phyloP scores from a whole-genome alignment of 192 early-diverging fungal species.

The Dimargaris cristalligena region DNA sequence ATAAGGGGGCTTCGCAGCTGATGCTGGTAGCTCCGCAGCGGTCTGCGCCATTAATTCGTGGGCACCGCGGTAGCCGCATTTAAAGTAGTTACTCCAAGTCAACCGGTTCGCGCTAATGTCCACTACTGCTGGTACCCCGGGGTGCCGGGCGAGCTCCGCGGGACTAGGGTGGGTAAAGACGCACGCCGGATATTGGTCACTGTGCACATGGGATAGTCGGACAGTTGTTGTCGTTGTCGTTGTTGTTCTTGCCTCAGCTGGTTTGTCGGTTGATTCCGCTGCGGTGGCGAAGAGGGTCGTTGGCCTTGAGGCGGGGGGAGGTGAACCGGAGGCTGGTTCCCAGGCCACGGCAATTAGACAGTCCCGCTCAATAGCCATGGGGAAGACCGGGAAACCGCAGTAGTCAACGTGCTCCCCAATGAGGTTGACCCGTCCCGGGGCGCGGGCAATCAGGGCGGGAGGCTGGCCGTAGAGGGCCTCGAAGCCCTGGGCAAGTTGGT shows the following conservation, averaged over 20 bases:
- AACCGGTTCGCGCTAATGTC: slow-evolving; percentile 48
- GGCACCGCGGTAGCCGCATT: slow-evolving; percentile 51
- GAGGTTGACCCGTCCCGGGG: slow-evolving; percentile 88
- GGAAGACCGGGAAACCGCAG: slow-evolving; percentile 82
- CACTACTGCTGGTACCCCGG: too few species aligned
- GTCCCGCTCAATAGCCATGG: slow-evolving; percentile 85
- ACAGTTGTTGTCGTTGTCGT: too few species aligned
- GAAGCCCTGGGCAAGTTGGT: slow-evolving; percentile 30
- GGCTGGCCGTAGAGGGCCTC: slow-evolving; percentile 28
- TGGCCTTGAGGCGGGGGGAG: too few species aligned
- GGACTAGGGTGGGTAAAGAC: slow-evolving; percentile 31
- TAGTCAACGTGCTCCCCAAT: slow-evolving; percentile 98
- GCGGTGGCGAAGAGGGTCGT: neutral
- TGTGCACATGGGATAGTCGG: slow-evolving; percentile 33
- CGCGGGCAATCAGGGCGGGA: slow-evolving; percentile 71
- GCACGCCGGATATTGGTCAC: slow-evolving; percentile 30
- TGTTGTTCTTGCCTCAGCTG: too few species aligned
- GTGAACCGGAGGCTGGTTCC: neutral
- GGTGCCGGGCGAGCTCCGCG: too few species aligned
- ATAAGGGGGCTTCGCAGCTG: too few species aligned
- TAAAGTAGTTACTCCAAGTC: slow-evolving; percentile 87
- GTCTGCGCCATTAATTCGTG: slow-evolving; percentile 18
- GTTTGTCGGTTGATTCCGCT: slow-evolving; percentile 14
- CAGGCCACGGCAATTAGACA: slow-evolving; percentile 37
- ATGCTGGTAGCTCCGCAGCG: too few species aligned